A percentile compares a stretch with the other conserved stretches of the same genome.
Evolutionary conservation across 2,329 filamentous ascomycete species (phyloP).

Genomic region (Colletotrichum cuscutae): DNA sequence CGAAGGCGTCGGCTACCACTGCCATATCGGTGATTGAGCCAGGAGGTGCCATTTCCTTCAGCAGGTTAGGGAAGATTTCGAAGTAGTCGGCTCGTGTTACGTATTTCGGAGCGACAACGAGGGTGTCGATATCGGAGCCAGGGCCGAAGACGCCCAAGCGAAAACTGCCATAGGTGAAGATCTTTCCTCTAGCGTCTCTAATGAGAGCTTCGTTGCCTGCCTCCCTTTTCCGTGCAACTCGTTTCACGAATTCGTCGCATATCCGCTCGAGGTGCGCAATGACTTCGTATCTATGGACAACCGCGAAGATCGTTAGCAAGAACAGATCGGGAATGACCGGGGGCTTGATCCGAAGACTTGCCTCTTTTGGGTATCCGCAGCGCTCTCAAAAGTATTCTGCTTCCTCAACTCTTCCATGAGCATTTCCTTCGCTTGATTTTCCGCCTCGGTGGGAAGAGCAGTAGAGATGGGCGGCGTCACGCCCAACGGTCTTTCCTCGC

Average conservation of each 20-base stretch:
- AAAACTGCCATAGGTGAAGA: conserved; percentile 97
- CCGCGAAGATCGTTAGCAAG: neutral
- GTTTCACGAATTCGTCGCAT: conserved; percentile 86
- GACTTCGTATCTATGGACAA: conserved; percentile 69
- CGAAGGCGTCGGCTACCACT: conserved; percentile 88
- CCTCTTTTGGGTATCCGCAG: conserved; percentile 86
- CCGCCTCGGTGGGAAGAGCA: conserved; percentile 78
- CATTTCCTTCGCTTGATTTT: conserved; percentile 80
- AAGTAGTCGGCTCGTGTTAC: conserved; percentile 94
- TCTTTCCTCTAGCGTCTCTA: conserved; percentile 87
- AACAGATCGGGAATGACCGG: neutral
- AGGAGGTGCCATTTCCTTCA: conserved; percentile 79
- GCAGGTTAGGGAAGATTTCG: conserved; percentile 81
- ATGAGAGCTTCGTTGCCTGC: conserved; percentile 79
- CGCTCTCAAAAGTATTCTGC: conserved; percentile 91
- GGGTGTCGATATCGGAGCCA: conserved; percentile 96
- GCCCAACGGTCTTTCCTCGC: conserved; percentile 62
- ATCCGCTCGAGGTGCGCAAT: conserved; percentile 82
- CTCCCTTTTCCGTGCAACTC: conserved; percentile 79
- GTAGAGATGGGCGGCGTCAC: conserved; percentile 87
- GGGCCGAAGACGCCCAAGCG: conserved; percentile 93
- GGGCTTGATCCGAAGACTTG: conserved; percentile 46
- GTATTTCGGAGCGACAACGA: conserved; percentile 91
- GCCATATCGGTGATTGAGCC: conserved; percentile 88
- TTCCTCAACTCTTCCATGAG: conserved; percentile 86